Base-by-base conservation (phyloP, 208 protist genomes). In the Polymyxa betae region DNA sequence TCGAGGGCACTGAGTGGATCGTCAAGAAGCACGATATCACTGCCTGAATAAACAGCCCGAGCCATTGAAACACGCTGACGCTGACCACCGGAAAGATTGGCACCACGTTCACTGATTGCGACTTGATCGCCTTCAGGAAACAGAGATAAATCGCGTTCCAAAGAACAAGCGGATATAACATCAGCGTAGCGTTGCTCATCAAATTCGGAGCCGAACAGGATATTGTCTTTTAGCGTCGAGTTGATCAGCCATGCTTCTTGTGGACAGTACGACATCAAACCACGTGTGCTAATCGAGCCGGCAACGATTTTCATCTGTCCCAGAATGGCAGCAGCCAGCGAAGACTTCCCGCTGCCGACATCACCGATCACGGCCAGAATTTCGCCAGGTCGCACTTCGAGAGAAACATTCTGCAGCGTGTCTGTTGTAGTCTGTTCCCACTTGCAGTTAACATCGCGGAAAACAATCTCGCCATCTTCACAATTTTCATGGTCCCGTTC, bases 1-100 rank as follows among this genome's bases (percentile, higher is more conserved):
- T 93, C 92, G 44, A 93, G 91, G 78, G 92, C 92, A 41, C 82
- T 91, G 0, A 93, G 88, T 12, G 93, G 92, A 72, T 96, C 95
- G 90, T 96, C 95, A n/a, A 96, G 90, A 0, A 96, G 89, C 64
- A 93, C 93, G 35, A 97, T 60, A 64, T 96, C 93, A 0, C 77
- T 72, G 45, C 88, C 54, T 0, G 72, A 45, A 90, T 95, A 95
- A 16, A 92, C 94, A n/a, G 90, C 60, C 20, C 90, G 32, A 12
- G 90, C 90, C 38, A 91, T 40, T 32, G 60, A 89, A 38, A 91
- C 68, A 0, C 90, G 66, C 32, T 88, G 68, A n/a, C 45, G 10
- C 32, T 91, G 90, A 52, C 90, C 90, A n/a, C 90, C 90, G 52
- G 32, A 60, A 38, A 91, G 90, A 43, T 88, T 91, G 5, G 87